These are phyloP conservation scores for Magnaporthales sp. DNA, from an alignment of 2,329 filamentous ascomycete species.

Conservation along the genomic window DNA sequence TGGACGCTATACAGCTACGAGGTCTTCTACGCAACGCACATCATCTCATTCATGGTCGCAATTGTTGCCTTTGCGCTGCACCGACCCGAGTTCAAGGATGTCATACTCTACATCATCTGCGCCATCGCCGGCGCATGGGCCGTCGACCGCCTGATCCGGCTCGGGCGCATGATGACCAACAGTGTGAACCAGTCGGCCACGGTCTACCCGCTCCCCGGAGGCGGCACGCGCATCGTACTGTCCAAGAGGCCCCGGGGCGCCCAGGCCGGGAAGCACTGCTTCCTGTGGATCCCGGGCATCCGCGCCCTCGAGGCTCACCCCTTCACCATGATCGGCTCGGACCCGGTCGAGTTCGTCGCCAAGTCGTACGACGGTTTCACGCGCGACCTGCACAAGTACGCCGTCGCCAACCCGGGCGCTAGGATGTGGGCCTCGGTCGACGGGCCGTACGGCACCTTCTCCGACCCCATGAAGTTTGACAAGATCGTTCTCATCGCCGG, in stretches of 20 bases:
- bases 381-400: constrained; percentile 41
- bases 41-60: constrained; percentile 37
- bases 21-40: constrained; percentile 44
- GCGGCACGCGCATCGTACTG: constrained; percentile 46
- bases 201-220: constrained; percentile 42
- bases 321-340: constrained; percentile 48
- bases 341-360: constrained; percentile 50
- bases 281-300: constrained; percentile 53
- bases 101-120: constrained; percentile 31
- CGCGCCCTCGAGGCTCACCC: constrained; percentile 51
- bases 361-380: constrained; percentile 52
- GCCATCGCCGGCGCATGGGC: constrained; percentile 38
- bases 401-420: constrained; percentile 37
- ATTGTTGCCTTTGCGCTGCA: constrained; percentile 42
- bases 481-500: constrained; percentile 51
- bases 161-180: constrained; percentile 32
- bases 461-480: constrained; percentile 41
- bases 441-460: constrained; percentile 49
- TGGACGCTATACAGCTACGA: constrained; percentile 30
- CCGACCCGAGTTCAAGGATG: constrained; percentile 34
- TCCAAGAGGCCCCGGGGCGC: constrained; percentile 37
- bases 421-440: constrained; percentile 44
- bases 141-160: constrained; percentile 40
- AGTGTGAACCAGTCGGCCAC: constrained; percentile 41
- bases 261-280: constrained; percentile 50